Base-by-base conservation (phyloP, 2,329 filamentous ascomycete species). In the Monilinia vaccinii-corymbosi region DNA sequence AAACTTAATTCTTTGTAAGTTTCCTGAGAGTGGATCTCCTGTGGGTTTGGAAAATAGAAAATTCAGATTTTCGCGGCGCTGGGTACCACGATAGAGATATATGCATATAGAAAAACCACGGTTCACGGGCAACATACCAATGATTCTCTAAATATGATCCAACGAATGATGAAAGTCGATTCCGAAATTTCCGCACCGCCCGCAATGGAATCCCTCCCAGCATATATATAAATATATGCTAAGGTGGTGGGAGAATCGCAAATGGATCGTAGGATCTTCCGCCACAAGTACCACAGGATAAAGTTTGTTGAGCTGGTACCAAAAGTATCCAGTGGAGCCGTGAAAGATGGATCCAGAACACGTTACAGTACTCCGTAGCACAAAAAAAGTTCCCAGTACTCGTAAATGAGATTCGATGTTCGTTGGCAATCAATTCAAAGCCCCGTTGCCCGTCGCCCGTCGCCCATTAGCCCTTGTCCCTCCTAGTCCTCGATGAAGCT, bases 331-430 rank as follows among this genome's bases (percentile, higher is more conserved):
- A 32, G 56, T 52, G 56, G 47, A 58, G 25, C 34, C 23, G 23
- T 52, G 47, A 23, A 58, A 52, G 36, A 52, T 32, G 45, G 56
- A 58, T 58, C 56, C 56, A 58, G 56, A 58, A 58, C 47, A 58
- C 51, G 14, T 25, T 34, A 16, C 42, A 4, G 25, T n/a, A n/a
- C n/a, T n/a, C n/a, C n/a, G n/a, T 28, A 28, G 25, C 6, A 6
- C 6, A 28, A 28, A 31, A 16, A 31, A 56, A 28, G 28, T 32
- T 58, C 56, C 34, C 36, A 23, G 56, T 52, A n/a, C n/a, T n/a
- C n/a, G n/a, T n/a, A 42, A 52, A 34, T 52, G 56, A 58, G 38
- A 58, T 50, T 52, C 16, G 56, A 58, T 44, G 56, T 58, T 50
- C 28, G 25, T 21, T 58, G 47, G 28, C 36, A 58, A 52, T 51